Evolutionary conservation across 164 flowering plant genomes (phyloP).

Genomic region (Macadamia tetraphylla): DNA sequence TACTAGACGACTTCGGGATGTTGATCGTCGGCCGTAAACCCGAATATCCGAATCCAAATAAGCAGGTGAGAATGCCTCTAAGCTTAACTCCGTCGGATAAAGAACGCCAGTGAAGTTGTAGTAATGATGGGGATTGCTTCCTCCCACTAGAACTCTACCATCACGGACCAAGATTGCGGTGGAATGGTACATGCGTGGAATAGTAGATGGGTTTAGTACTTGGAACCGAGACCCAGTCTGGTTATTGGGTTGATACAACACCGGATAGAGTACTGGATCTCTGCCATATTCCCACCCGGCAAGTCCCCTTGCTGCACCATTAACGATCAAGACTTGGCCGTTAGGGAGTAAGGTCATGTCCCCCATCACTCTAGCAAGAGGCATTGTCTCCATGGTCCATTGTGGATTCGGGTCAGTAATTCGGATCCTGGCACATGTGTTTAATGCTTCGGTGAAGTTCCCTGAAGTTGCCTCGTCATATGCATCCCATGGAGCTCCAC

Average conservation of each 20-base stretch:
- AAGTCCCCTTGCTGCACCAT: constrained; percentile 43
- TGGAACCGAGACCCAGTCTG: constrained; percentile 26
- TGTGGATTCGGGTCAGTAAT: too few species aligned
- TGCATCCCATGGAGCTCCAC: constrained; percentile 32
- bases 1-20: not conserved
- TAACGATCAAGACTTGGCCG: constrained; percentile 43
- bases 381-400: constrained; percentile 59
- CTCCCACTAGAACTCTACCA: too few species aligned
- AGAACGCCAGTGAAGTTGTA: too few species aligned
- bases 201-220: too few species aligned
- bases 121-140: too few species aligned
- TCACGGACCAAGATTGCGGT: too few species aligned
- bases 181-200: too few species aligned
- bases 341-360: constrained; percentile 50
- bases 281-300: constrained; percentile 43
- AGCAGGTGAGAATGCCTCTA: not conserved
- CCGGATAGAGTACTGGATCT: constrained; percentile 39
- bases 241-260: constrained; percentile 29
- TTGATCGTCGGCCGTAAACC: constrained; percentile 18
- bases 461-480: too few species aligned
- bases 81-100: too few species aligned
- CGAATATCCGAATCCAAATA: constrained; percentile 12
- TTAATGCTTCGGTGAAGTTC: too few species aligned
- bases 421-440: too few species aligned
- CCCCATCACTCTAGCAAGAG: constrained; percentile 36